phyloP scores from a whole-genome alignment of 768 basidiomycete genomes.

The Dictyophora rubrovolvata region DNA sequence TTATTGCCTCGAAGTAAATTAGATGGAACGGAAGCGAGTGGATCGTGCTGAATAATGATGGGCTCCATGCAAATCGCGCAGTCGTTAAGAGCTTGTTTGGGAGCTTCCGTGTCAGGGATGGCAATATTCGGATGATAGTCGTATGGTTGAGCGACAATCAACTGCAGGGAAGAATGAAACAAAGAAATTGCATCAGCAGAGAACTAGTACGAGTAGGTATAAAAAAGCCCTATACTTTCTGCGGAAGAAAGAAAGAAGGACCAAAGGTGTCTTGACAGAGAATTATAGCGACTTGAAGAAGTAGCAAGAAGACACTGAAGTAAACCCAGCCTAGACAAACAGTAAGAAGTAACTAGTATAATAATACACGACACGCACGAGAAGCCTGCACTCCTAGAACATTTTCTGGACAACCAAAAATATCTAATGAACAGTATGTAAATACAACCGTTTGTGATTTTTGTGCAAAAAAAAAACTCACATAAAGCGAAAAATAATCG shows the following conservation, averaged over 20 bases:
- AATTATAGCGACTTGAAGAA: conserved; percentile 51
- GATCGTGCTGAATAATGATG: conserved; percentile 40
- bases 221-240: conserved; percentile 35
- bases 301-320: conserved; percentile 46
- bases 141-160: conserved; percentile 49
- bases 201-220: not conserved
- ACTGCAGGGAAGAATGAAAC: conserved; percentile 29
- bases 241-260: conserved; percentile 76
- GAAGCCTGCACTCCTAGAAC: conserved; percentile 73
- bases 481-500: conserved; percentile 65
- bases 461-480: conserved; percentile 37
- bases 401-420: conserved; percentile 74
- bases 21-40: not conserved
- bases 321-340: conserved; percentile 50
- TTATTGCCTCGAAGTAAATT: conserved; percentile 17
- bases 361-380: conserved; percentile 34
- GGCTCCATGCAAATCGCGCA: conserved; percentile 93
- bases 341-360: not conserved
- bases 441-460: not conserved
- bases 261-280: conserved; percentile 68
- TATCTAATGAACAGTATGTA: conserved; percentile 40
- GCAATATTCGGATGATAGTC: conserved; percentile 82
- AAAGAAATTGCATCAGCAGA: no score
- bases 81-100: conserved; percentile 69
- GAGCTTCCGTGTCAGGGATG: conserved; percentile 59